Conservation (phyloP, 352 stramenopile genomes). For the Thalassiosira exigua region DNA sequence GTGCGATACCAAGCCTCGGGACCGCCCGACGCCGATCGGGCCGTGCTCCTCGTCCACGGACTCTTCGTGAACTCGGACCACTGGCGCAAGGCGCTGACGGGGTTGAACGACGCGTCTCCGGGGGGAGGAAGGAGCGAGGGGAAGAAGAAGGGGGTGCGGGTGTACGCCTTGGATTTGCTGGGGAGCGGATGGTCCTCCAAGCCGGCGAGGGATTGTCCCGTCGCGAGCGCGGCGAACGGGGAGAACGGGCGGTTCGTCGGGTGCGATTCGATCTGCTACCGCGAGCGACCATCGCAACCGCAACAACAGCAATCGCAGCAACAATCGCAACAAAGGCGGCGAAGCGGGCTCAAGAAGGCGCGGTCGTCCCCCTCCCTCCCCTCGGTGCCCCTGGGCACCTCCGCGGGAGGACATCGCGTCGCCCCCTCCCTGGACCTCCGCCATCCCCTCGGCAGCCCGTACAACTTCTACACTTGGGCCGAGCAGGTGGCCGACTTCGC, state of each 20-base stretch:
- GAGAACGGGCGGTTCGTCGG: conserved; percentile 70
- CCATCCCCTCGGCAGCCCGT: conserved; percentile 73
- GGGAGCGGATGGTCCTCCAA: conserved; percentile 81
- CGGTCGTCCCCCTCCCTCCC: conserved; percentile 36
- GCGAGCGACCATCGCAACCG: neutral
- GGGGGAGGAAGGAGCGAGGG: too few species aligned
- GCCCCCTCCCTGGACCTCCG: conserved; percentile 63
- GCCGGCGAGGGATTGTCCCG: conserved; percentile 53
- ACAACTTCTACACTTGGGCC: conserved; percentile 86
- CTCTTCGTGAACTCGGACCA: conserved; percentile 86
- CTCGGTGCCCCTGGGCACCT: conserved; percentile 69
- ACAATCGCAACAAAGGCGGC: neutral
- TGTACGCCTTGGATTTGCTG: conserved; percentile 79
- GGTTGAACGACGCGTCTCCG: conserved; percentile 35
- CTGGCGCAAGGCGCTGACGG: conserved; percentile 74
- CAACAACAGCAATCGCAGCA: neutral
- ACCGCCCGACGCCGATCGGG: conserved; percentile 54
- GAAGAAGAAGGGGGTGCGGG: conserved; percentile 46
- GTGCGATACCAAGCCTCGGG: conserved; percentile 81
- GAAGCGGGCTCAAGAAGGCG: conserved; percentile 26
- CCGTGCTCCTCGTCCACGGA: conserved; percentile 78
- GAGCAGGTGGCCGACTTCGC: conserved; percentile 82
- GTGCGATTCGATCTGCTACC: conserved; percentile 46
- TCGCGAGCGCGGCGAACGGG: conserved; percentile 60
- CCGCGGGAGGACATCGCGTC: conserved; percentile 55